phyloP scores from a whole-genome alignment of 441 rosid species.

The Erodium moschatum region DNA sequence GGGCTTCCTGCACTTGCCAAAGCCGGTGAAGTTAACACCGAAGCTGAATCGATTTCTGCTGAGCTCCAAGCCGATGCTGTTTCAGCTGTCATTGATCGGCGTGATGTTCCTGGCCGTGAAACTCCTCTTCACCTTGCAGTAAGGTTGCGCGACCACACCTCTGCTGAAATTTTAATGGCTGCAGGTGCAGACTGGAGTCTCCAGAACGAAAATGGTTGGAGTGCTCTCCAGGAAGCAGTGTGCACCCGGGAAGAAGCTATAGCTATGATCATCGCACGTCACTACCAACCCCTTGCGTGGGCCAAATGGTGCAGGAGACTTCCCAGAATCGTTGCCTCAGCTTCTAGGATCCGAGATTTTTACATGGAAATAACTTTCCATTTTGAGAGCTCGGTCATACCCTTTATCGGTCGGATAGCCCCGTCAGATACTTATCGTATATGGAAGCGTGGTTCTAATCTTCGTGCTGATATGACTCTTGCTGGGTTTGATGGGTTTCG shows the following conservation, averaged over 20 bases:
- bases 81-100: constrained; percentile 60
- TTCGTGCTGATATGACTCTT: constrained; percentile 19
- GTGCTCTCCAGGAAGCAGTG: constrained; percentile 18
- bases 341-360: constrained; percentile 14
- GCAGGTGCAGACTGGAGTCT: constrained; percentile 99
- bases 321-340: constrained; percentile 14
- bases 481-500: constrained; percentile 19
- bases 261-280: constrained; percentile 15
- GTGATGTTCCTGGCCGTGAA: constrained; percentile 92
- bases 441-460: constrained; percentile 19
- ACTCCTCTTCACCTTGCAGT: constrained; percentile 96
- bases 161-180: constrained; percentile 90
- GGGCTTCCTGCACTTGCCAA: constrained; percentile 61
- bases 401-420: constrained; percentile 16
- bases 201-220: constrained; percentile 43
- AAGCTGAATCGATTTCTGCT: constrained; percentile 65
- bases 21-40: constrained; percentile 79
- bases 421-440: constrained; percentile 18
- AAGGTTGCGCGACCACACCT: constrained; percentile 55
- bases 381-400: constrained; percentile 21
- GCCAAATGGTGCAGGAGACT: constrained; percentile 17
- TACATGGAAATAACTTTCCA: constrained; percentile 20
- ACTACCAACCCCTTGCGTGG: constrained; percentile 16
- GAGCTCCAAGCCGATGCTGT: constrained; percentile 75
- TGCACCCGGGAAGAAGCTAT: constrained; percentile 12